A percentile compares a stretch with the other conserved stretches of the same genome.
phyloP scores from a whole-genome alignment of 257 asterid genomes.

The Fraxinus quadrangulata region DNA sequence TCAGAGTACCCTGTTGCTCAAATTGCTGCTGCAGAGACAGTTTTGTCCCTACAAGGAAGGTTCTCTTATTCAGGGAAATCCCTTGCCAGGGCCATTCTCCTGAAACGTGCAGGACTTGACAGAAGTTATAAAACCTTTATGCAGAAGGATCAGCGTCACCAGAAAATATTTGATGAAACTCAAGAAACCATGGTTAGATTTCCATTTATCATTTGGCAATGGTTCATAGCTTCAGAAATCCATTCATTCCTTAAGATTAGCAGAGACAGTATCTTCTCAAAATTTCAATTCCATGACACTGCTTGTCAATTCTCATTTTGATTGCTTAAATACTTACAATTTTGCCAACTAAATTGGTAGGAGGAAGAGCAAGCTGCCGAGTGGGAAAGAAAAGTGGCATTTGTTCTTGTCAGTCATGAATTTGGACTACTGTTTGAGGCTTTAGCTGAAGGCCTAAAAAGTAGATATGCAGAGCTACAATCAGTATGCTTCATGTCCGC shows the following conservation, averaged over 20 bases:
- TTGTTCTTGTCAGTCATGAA: constrained; percentile 74
- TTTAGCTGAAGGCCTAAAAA: constrained; percentile 66
- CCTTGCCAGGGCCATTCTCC: constrained; percentile 64
- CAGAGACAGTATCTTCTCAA: not conserved
- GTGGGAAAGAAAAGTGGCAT: constrained; percentile 80
- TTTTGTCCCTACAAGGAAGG: constrained; percentile 73
- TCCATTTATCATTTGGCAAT: not conserved
- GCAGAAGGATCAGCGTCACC: constrained; percentile 51
- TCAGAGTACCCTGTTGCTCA: constrained; percentile 60
- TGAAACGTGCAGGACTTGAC: constrained; percentile 65
- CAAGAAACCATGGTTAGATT: constrained; percentile 53
- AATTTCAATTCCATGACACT: not conserved
- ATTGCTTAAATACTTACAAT: constrained; percentile 8
- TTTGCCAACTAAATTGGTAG: constrained; percentile 28
- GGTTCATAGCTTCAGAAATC: not conserved
- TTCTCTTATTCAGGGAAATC: constrained; percentile 79
- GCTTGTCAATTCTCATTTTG: not conserved
- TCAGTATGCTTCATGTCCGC: constrained; percentile 73
- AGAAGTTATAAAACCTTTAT: constrained; percentile 42
- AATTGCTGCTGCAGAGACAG: constrained; percentile 68
- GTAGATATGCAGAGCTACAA: constrained; percentile 50
- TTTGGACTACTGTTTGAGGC: constrained; percentile 80
- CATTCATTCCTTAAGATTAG: not conserved
- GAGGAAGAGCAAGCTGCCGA: constrained; percentile 67
- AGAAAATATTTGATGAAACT: constrained; percentile 36